These are phyloP conservation scores for Mycena vitilis DNA, from an alignment of 768 basidiomycete species.

Conservation along the genomic window DNA sequence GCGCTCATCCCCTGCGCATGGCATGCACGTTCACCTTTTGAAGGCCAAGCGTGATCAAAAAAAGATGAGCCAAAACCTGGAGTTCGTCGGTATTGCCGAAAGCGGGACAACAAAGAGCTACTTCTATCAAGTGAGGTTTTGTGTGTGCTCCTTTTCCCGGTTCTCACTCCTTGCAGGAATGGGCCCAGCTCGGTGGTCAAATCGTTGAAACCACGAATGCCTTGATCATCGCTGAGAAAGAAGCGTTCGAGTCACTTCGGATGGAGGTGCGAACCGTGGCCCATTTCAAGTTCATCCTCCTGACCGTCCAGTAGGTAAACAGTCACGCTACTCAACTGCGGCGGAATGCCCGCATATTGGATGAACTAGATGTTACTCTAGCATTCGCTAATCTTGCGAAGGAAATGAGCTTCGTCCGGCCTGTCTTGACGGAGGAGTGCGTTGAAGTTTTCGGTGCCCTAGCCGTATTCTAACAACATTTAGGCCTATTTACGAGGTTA, in stretches of 20 bases:
- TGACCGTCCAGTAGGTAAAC: constrained; percentile 64
- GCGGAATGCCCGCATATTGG: constrained; percentile 80
- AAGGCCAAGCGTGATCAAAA: constrained; percentile 71
- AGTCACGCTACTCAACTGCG: constrained; percentile 66
- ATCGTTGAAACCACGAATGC: constrained; percentile 68
- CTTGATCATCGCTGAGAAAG: constrained; percentile 71
- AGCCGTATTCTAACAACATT: constrained; percentile 8
- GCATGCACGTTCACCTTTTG: constrained; percentile 80
- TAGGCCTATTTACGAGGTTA: constrained; percentile 72
- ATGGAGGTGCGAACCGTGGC: constrained; percentile 54
- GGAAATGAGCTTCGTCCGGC: constrained; percentile 82
- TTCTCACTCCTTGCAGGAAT: constrained; percentile 58
- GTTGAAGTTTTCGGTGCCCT: constrained; percentile 37
- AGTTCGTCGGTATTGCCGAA: constrained; percentile 71
- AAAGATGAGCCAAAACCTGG: constrained; percentile 57
- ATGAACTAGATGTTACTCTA: constrained; percentile 88
- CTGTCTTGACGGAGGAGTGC: constrained; percentile 77
- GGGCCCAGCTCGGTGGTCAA: constrained; percentile 79
- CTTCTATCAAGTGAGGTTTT: constrained; percentile 65
- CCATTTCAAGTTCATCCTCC: constrained; percentile 11
- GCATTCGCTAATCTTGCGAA: constrained; percentile 84
- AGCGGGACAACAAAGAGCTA: constrained; percentile 75
- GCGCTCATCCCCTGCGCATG: constrained; percentile 73
- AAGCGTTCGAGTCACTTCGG: constrained; percentile 77
- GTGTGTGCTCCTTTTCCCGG: background rate